Evolutionary conservation across 441 rosid genomes (phyloP).

Genomic region (Breynia disticha): DNA sequence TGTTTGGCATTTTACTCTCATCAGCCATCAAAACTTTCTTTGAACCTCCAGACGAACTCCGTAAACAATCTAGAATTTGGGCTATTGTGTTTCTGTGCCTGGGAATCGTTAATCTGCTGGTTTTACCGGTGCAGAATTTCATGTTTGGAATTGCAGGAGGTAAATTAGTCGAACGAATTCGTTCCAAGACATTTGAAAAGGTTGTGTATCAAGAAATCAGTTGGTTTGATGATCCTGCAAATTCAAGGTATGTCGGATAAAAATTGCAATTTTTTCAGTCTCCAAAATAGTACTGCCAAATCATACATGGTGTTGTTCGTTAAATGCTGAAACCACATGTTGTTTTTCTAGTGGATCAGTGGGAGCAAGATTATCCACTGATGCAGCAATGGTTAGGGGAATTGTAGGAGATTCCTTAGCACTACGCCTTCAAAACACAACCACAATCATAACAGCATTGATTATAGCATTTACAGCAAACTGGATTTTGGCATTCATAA

Average conservation of each 20-base stretch:
- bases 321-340: conserved; percentile 1
- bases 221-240: conserved; percentile 48
- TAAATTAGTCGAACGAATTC: conserved; percentile 35
- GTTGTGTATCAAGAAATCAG: conserved; percentile 47
- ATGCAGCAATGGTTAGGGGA: conserved; percentile 43
- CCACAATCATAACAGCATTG: conserved; percentile 41
- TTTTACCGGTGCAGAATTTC: conserved; percentile 35
- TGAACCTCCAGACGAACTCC: conserved; percentile 26
- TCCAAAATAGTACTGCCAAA: too few species aligned
- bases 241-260: conserved; percentile 34
- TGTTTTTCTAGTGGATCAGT: conserved; percentile 43
- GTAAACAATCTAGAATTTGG: conserved; percentile 42
- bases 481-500: conserved; percentile 46
- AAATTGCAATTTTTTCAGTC: not conserved
- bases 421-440: conserved; percentile 38
- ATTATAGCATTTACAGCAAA: conserved; percentile 54
- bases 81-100: conserved; percentile 31
- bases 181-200: conserved; percentile 36
- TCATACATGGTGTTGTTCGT: not conserved
- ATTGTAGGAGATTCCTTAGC: conserved; percentile 64
- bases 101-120: conserved; percentile 17
- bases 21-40: conserved; percentile 47
- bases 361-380: conserved; percentile 61
- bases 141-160: conserved; percentile 47
- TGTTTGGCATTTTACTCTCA: conserved; percentile 51